Conservation (phyloP, 2,329 filamentous ascomycete species). For the Colletotrichum tofieldiae region DNA sequence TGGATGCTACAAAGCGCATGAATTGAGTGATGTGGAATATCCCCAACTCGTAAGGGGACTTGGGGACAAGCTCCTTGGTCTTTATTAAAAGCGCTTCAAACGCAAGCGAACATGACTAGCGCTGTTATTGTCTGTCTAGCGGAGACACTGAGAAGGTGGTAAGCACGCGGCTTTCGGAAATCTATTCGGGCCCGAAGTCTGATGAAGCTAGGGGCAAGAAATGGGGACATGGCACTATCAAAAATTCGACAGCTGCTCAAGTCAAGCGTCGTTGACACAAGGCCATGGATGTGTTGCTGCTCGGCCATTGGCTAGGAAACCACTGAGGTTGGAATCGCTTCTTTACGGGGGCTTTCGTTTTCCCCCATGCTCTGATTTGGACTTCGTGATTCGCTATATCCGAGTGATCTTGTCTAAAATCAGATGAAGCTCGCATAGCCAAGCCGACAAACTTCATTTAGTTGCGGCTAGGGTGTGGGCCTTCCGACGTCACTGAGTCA, state of each 20-base stretch:
- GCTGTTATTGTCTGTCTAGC: neutral
- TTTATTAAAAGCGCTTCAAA: neutral
- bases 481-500: slow-evolving; percentile 18
- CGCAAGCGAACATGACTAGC: neutral
- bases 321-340: neutral
- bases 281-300: neutral
- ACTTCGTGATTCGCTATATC: neutral
- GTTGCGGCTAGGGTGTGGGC: neutral
- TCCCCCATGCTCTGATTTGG: neutral
- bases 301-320: no score
- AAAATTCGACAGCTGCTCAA: neutral
- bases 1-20: neutral
- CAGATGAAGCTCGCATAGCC: neutral
- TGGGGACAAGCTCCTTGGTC: neutral
- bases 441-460: slow-evolving; percentile 5
- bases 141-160: neutral
- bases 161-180: slow-evolving; percentile 8
- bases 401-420: neutral
- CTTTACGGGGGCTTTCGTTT: neutral
- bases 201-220: neutral
- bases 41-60: neutral
- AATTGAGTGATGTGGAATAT: neutral
- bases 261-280: neutral
- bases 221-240: neutral
- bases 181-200: neutral